Evolutionary conservation across 306 rosid genomes (phyloP), one percentile per base, ranked within the genome.

Genomic region (Luffa aegyptiaca): DNA sequence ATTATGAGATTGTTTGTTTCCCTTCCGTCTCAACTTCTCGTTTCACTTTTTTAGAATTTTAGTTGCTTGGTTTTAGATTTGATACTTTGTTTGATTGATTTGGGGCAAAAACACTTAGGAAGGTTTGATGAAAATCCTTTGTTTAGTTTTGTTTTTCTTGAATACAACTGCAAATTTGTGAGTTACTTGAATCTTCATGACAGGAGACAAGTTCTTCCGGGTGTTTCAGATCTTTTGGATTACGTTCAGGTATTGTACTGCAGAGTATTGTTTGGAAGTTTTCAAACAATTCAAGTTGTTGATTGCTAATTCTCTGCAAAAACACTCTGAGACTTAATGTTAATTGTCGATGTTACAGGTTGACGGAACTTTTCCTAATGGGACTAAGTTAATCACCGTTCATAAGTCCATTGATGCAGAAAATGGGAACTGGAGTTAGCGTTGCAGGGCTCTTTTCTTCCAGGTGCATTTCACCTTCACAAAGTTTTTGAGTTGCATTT

Each of bases 181-280:
- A n/a, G n/a, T n/a, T n/a, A n/a, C n/a, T n/a, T n/a, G n/a, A n/a
- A n/a, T n/a, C 42, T 65, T 82, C 76, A 61, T 20, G 49, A 81
- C 93, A 95, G 99, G 93, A 90, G 90, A 74, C 97, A 91, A 78
- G 99, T 95, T 89, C 99, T 95, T 86, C 90, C 97, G 8, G 89
- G 90, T 51, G 97, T 95, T 77, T 92, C 88, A 33, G 87, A 89
- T 86, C 92, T 95, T 48, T 74, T 93, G 84, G 89, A 93, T 58
- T 63, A 83, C 72, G 97, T 93, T 71, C 97, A 93, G 97, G 97
- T 93, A 89, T 48, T 55, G n/a, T 48, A 46, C 42, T 76, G 16
- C 75, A 42, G 39, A 17, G 59, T 69, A 51, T 58, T 57, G 7
- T 20, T 37, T 76, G 39, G 37, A 76, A 76, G 77, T 36, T 36